A percentile compares a stretch with the other conserved stretches of the same genome.
Conservation (phyloP, 2,329 filamentous ascomycete species). For the Xylaria sp. region DNA sequence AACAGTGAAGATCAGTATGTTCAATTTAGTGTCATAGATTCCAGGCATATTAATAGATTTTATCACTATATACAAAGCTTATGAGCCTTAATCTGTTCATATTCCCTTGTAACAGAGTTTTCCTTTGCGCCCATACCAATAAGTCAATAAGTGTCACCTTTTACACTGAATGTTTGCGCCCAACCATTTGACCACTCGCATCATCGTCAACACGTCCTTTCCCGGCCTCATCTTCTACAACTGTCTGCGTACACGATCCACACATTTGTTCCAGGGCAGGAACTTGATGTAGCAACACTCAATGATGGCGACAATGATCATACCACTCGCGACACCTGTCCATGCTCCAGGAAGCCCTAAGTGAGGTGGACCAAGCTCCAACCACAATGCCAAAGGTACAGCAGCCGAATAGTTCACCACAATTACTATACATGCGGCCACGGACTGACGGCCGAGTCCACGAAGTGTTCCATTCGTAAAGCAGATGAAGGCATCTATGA, state of each 20-base stretch:
- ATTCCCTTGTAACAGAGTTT: not conserved
- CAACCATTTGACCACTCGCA: not conserved
- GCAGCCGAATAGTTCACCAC: slow-evolving; percentile 46
- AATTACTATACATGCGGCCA: slow-evolving; percentile 47
- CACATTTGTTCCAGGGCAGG: slow-evolving; percentile 33
- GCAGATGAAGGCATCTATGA: slow-evolving; percentile 40
- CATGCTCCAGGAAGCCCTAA: slow-evolving; percentile 44
- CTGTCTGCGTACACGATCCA: slow-evolving; percentile 14
- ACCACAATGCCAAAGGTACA: slow-evolving; percentile 47
- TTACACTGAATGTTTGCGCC: not conserved
- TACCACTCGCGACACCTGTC: slow-evolving; percentile 44
- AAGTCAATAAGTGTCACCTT: not conserved
- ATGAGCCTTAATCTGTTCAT: not conserved
- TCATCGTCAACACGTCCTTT: not conserved
- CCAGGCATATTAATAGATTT: slow-evolving; percentile 3
- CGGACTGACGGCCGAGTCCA: slow-evolving; percentile 45
- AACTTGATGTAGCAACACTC: slow-evolving; percentile 44
- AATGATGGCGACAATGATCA: slow-evolving; percentile 40
- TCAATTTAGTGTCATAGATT: not conserved
- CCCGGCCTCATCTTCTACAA: not conserved
- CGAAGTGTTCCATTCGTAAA: slow-evolving; percentile 48
- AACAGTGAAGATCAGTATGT: not conserved
- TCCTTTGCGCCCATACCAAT: not conserved
- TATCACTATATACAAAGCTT: slow-evolving; percentile 11
- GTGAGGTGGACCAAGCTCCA: slow-evolving; percentile 42